These are phyloP conservation scores for Dryas octopetala DNA, from an alignment of 306 rosid genomes.

Conservation along the genomic window DNA sequence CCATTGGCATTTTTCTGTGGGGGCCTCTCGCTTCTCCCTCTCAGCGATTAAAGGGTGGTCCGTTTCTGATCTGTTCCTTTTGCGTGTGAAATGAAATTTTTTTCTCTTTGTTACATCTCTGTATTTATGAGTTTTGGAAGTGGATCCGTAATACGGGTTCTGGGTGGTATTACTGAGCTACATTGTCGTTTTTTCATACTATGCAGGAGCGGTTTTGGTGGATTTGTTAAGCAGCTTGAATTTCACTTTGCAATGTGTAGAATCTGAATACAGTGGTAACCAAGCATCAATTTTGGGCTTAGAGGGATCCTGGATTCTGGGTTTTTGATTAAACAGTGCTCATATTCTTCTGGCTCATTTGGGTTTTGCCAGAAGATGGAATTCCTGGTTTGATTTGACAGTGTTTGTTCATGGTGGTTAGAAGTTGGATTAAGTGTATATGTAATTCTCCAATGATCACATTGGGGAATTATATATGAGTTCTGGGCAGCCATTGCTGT, in stretches of 20 bases:
- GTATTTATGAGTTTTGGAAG: constrained; percentile 1
- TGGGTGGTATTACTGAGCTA: constrained; percentile 15
- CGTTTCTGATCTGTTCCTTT: constrained; percentile 20
- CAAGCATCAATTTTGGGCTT: background rate
- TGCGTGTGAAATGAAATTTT: constrained; percentile 14
- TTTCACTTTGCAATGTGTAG: background rate
- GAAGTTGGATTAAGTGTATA: constrained; percentile 12
- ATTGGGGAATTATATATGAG: constrained; percentile 53
- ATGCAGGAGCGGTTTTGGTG: constrained; percentile 5
- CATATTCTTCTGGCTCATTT: background rate
- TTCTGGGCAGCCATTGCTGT: constrained; percentile 55
- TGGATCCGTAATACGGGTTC: background rate
- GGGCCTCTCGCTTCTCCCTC: constrained; percentile 11
- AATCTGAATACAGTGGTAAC: background rate
- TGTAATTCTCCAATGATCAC: constrained; percentile 37
- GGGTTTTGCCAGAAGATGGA: constrained; percentile 9
- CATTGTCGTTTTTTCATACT: background rate
- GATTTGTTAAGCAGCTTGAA: background rate
- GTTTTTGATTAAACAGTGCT: background rate
- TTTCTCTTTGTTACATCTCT: constrained; percentile 9
- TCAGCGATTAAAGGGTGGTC: background rate
- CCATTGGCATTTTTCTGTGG: background rate
- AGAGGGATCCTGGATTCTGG: background rate
- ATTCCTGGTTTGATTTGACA: background rate
- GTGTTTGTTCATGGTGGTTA: constrained; percentile 22